Evolutionary conservation across 352 stramenopile species (phyloP), one percentile per base, ranked within the genome.

Genomic region (Globisporangium uncinulatum): DNA sequence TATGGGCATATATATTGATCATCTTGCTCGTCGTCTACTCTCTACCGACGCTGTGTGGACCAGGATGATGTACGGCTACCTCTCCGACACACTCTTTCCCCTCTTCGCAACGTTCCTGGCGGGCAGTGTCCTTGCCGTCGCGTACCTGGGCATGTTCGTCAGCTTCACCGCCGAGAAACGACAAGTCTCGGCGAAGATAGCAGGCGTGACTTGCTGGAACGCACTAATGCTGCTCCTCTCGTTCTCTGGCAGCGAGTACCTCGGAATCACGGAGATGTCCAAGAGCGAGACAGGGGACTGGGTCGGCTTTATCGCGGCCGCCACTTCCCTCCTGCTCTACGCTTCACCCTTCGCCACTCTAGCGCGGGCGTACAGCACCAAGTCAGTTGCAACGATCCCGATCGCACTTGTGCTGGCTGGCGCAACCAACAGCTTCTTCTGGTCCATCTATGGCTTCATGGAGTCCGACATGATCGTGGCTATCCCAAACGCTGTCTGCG

Each of bases 391-490:
- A 20, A 74, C 59, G 15, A 76, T 79, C 51, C 60, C 57, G 36
- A 63, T 79, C 50, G 34, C 54, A 5, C 73, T 79, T 62, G 57
- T 71, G 14, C 14, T 64, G 6, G 70, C 66, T 6, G 70, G 67
- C 9, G 42, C 61, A 2, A 11, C 59, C 49, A 79, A 69, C 61
- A 79, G 75, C 51, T 50, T 49, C 21, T 50, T 76, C 3, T 79
- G 70, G 70, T 59, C 71, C 34, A 47, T 67, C 34, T 79, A 79
- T 55, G 67, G 61, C n/a, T 47, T 61, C 15, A 52, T 74, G 21
- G 54, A 67, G 36, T 32, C 58, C 11, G 62, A 79, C 31, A 39
- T 42, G 15, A 44, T 76, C 21, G 56, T 82, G 29, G 36, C 31
- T 29, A 29, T 53, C 31, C 43, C 54, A 10, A 60, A 60, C 34